Evolutionary conservation across 306 rosid genomes (phyloP), one percentile per base, ranked within the genome.

Genomic region (Acacia crassicarpa): DNA sequence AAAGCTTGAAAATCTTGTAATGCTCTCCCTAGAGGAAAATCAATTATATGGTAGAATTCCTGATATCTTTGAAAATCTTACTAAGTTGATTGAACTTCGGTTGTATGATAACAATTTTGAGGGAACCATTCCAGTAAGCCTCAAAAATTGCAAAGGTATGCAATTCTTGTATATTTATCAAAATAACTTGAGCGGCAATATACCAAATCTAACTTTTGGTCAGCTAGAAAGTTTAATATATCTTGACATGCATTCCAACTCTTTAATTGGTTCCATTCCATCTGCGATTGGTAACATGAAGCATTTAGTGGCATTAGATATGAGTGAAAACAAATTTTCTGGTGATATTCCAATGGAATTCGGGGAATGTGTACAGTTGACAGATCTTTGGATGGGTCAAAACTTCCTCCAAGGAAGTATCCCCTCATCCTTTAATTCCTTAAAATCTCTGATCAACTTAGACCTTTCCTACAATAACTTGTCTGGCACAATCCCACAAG

Each of bases 281-380:
- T 30, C 32, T 30, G 32, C 2, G 32, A 1, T 30, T 30, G 32
- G 32, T 32, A 32, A 32, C 4, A 46, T 46, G 53, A 46, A 46
- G 17, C 53, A 46, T 0, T 14, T 46, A 14, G 53, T 46, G 53
- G 6, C 15, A 15, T 72, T 83, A n/a, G 0, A 72, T 78, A 19
- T 83, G 9, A 0, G 6, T 0, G 33, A 3, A 38, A 83, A 83
- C 79, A 72, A 77, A 7, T 63, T 83, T 40, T 15, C 1, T 40
- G 86, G 82, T 62, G 82, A 72, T 63, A 78, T 83, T 19, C 82
- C 86, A 41, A 17, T 4, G 43, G 69, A 71, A 22, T 72, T 84
- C 43, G 56, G 48, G 5, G 35, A 33, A 71, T 84, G 84, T 54
- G 15, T 27, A 2, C 0, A 5, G 40, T 35, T 35, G 40, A 35